Evolutionary conservation across 2,329 filamentous ascomycete genomes (phyloP).

Genomic region (Curvularia verruculosa): DNA sequence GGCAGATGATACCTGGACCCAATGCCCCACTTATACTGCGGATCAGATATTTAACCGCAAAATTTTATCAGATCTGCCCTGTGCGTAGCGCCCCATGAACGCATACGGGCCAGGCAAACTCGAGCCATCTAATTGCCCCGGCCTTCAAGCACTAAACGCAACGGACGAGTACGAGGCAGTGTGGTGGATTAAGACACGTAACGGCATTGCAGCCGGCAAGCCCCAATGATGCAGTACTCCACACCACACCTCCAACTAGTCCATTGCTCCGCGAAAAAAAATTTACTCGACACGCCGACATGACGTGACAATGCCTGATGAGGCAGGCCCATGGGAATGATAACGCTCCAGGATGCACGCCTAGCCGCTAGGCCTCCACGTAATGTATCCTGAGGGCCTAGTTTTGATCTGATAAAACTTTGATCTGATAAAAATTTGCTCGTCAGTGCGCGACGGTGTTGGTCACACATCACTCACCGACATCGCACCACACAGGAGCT

Average conservation of each 20-base stretch:
- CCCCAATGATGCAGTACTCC: constrained; percentile 6
- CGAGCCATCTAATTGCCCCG: constrained; percentile 20
- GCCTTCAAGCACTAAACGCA: constrained; percentile 6
- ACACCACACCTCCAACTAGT: constrained; percentile 9
- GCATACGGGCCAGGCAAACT: neutral
- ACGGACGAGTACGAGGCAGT: constrained; percentile 6
- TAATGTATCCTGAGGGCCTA: constrained; percentile 7
- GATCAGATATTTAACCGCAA: constrained; percentile 44
- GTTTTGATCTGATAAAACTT: constrained; percentile 33
- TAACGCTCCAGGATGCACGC: constrained; percentile 17
- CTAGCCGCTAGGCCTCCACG: constrained; percentile 18
- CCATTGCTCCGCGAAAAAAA: constrained; percentile 7
- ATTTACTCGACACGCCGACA: constrained; percentile 16
- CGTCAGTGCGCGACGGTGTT: constrained; percentile 1
- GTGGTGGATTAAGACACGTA: constrained; percentile 26
- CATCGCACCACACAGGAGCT: constrained; percentile 13
- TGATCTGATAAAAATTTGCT: constrained; percentile 30
- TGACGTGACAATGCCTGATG: constrained; percentile 11
- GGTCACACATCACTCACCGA: constrained; percentile 19
- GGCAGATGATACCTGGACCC: neutral
- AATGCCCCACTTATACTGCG: constrained; percentile 25
- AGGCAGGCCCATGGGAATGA: constrained; percentile 20
- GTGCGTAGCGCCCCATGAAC: constrained; percentile 10
- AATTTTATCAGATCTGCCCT: constrained; percentile 19
- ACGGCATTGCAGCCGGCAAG: constrained; percentile 16